These are phyloP conservation scores for Helminthosporium solani DNA, from an alignment of 2,329 filamentous ascomycete species.

Conservation along the genomic window DNA sequence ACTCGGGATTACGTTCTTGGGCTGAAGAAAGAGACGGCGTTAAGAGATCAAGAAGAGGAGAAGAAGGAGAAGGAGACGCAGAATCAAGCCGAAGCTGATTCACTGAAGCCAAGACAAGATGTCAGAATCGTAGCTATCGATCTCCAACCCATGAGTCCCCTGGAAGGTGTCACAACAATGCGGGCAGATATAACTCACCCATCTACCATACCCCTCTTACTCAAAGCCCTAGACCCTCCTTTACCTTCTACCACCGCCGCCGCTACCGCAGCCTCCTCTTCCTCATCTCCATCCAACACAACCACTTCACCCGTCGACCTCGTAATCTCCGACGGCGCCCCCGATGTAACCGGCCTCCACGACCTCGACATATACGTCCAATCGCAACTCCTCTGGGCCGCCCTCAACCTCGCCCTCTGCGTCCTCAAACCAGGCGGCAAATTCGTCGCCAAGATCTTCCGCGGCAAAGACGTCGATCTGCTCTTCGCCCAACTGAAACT, in stretches of 20 bases:
- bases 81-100: too few relatives aligned
- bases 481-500: constrained; percentile 91
- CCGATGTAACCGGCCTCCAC: constrained; percentile 93
- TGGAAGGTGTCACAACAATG: constrained; percentile 88
- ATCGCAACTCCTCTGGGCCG: constrained; percentile 90
- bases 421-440: constrained; percentile 90
- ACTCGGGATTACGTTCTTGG: constrained; percentile 62
- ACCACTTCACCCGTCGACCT: constrained; percentile 78
- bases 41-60: constrained; percentile 1
- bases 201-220: constrained; percentile 84
- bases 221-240: constrained; percentile 78
- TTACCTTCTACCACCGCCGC: constrained; percentile 40
- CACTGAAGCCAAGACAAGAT: constrained; percentile 59
- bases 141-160: constrained; percentile 89
- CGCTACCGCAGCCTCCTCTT: too few relatives aligned
- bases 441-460: constrained; percentile 97
- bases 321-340: constrained; percentile 91
- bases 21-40: constrained; percentile 8
- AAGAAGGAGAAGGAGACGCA: constrained; percentile 8
- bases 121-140: constrained; percentile 97
- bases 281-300: too few relatives aligned
- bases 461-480: constrained; percentile 91
- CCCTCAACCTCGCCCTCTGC: constrained; percentile 88
- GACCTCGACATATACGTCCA: constrained; percentile 98
- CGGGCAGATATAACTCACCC: constrained; percentile 97